Conservation (phyloP, 352 stramenopile species). For the Blastocystis sp. region DNA sequence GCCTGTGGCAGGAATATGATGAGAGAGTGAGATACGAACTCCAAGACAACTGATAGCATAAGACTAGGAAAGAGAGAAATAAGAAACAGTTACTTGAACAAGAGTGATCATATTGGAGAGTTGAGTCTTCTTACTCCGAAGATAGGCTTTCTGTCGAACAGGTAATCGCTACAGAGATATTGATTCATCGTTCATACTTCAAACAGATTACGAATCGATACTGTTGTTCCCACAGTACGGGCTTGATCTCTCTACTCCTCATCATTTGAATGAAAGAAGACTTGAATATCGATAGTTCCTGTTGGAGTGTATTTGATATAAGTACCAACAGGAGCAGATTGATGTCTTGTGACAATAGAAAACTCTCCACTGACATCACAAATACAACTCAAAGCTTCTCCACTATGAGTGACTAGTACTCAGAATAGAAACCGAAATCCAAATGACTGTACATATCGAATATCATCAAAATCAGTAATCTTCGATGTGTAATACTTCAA, state of each 20-base stretch:
- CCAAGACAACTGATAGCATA: constrained; percentile 69
- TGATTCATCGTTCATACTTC: constrained; percentile 63
- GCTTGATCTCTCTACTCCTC: constrained; percentile 11
- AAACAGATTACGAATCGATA: constrained; percentile 84
- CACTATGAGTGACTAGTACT: constrained; percentile 66
- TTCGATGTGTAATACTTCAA: constrained; percentile 89
- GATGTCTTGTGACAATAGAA: constrained; percentile 77
- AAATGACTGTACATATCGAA: constrained; percentile 78
- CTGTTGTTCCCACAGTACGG: constrained; percentile 81
- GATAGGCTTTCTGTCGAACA: constrained; percentile 83
- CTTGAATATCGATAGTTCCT: constrained; percentile 68
- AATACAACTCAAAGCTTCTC: constrained; percentile 88
- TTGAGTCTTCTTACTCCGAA: constrained; percentile 83
- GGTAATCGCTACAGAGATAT: constrained; percentile 70
- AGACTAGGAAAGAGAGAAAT: background rate
- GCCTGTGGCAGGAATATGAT: constrained; percentile 19
- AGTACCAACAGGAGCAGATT: constrained; percentile 72
- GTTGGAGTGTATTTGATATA: constrained; percentile 76
- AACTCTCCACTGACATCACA: constrained; percentile 79
- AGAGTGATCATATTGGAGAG: constrained; percentile 82
- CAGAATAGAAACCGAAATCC: constrained; percentile 78
- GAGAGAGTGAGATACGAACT: constrained; percentile 67
- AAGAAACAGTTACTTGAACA: constrained; percentile 74
- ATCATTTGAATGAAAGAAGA: background rate
- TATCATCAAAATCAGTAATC: constrained; percentile 85